Evolutionary conservation across 2,329 filamentous ascomycete genomes (phyloP), one percentile per base, ranked within the genome.

Genomic region (Fusarium subtropicale): DNA sequence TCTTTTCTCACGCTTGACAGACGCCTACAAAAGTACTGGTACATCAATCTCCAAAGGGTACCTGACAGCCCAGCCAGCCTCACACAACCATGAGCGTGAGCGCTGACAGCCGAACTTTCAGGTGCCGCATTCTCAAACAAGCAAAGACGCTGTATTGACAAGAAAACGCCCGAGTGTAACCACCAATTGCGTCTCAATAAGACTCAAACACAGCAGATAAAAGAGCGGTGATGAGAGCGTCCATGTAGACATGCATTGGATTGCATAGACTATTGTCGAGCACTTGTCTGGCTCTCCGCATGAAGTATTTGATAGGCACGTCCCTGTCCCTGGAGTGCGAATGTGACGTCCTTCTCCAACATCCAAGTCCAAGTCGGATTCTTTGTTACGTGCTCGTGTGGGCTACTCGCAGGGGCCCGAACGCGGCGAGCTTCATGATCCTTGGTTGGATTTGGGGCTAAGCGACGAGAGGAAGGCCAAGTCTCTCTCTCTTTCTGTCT

Each of bases 361-460:
- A 57, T 59, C 55, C 36, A 56, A 55, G 50, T 28, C 42, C 60
- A 56, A 62, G 57, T 64, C 45, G 24, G 51, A 71, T 68, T 60
- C 64, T 68, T 71, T 57, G 60, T 68, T 71, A 71, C 60, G 69
- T 73, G 71, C 69, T 74, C 41, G 66, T 66, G 71, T 74, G 71
- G 71, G 58, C 58, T 72, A 42, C 54, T 66, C 44, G 61, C 66
- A 67, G 66, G 65, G 58, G 48, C 53, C 68, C 53, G 68, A 68
- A 66, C 62, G 64, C 48, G 60, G 62, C 66, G 71, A 71, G 67
- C 67, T 63, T 60, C 60, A 57, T 45, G 50, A 71, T 65, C 68
- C 68, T 71, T 69, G 68, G 68, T 53, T 46, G 45, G 46, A 60
- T 56, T 57, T 67, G 67, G 48, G 67, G 63, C 67, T 71, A 70